phyloP scores from a whole-genome alignment of 345 rosid genomes.

The Dimocarpus longan region DNA sequence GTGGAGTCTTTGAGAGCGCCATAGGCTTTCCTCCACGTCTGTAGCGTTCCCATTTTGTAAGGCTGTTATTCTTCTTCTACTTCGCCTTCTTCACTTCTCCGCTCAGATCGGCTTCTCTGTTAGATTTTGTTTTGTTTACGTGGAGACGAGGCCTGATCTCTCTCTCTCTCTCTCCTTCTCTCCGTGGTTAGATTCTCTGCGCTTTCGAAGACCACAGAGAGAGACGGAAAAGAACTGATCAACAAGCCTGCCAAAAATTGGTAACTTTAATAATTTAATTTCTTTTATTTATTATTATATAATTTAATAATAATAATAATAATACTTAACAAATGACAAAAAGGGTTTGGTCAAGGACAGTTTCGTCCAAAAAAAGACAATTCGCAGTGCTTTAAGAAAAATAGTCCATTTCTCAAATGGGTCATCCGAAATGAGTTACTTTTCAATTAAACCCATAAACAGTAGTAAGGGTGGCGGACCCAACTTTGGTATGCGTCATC shows the following conservation, averaged over 20 bases:
- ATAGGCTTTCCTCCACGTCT: slow-evolving; percentile 93
- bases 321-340: too few species aligned
- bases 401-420: too few species aligned
- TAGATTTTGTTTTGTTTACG: slow-evolving; percentile 19
- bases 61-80: slow-evolving; percentile 32
- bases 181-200: background rate
- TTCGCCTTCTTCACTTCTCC: slow-evolving; percentile 12
- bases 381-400: too few species aligned
- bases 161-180: background rate
- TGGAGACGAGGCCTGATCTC: slow-evolving; percentile 27
- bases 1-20: slow-evolving; percentile 97
- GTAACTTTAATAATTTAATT: background rate
- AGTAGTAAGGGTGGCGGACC: slow-evolving; percentile 29
- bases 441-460: too few species aligned
- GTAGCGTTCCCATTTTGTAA: slow-evolving; percentile 81
- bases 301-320: background rate
- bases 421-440: too few species aligned
- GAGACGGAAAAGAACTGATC: slow-evolving; percentile 2
- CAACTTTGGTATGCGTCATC: background rate
- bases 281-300: background rate
- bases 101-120: slow-evolving; percentile 16
- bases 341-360: too few species aligned
- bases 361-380: too few species aligned
- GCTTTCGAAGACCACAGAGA: background rate
- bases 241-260: background rate